A percentile compares a stretch with the other conserved stretches of the same genome.
Evolutionary conservation across 1,139 yeast species (phyloP).

Genomic region (Taphrina confusa): DNA sequence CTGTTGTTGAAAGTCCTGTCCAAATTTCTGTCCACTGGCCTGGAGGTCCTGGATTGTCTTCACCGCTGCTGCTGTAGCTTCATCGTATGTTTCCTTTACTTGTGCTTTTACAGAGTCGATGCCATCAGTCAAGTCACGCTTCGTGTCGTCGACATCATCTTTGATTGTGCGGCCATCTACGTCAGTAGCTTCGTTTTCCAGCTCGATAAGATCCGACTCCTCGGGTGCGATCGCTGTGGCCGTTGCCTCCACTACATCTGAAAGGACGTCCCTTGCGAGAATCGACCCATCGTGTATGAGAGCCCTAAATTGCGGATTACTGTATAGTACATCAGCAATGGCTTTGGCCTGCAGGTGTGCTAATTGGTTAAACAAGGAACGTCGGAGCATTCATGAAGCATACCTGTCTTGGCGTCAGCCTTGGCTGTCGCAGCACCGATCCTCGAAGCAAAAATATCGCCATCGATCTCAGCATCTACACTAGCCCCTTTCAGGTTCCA

Average conservation of each 20-base stretch:
- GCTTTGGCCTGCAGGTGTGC: conserved; percentile 25
- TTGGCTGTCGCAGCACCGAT: conserved; percentile 25
- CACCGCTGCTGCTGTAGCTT: conserved; percentile 21
- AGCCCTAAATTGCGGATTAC: conserved; percentile 34
- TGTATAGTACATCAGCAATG: conserved; percentile 27
- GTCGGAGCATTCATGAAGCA: neutral
- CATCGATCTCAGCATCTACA: conserved; percentile 19
- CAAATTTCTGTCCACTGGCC: conserved; percentile 13
- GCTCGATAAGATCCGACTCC: conserved; percentile 24
- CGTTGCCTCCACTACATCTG: conserved; percentile 31
- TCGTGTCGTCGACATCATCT: conserved; percentile 31
- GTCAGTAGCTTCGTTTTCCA: conserved; percentile 29
- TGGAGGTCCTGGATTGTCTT: conserved; percentile 11
- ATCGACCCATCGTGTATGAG: conserved; percentile 31
- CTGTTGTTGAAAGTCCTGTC: conserved; percentile 1
- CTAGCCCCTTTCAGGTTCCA: conserved; percentile 21
- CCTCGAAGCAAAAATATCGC: conserved; percentile 18
- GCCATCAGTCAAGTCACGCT: neutral
- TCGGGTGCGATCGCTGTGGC: conserved; percentile 32
- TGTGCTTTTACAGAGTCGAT: conserved; percentile 21
- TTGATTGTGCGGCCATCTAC: conserved; percentile 33
- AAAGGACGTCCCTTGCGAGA: conserved; percentile 32
- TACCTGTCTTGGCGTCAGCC: conserved; percentile 31
- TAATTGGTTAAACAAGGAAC: neutral
- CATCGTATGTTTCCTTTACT: conserved; percentile 19